These are phyloP conservation scores for Pythium monospermum DNA, from an alignment of 352 stramenopile species.

Conservation along the genomic window DNA sequence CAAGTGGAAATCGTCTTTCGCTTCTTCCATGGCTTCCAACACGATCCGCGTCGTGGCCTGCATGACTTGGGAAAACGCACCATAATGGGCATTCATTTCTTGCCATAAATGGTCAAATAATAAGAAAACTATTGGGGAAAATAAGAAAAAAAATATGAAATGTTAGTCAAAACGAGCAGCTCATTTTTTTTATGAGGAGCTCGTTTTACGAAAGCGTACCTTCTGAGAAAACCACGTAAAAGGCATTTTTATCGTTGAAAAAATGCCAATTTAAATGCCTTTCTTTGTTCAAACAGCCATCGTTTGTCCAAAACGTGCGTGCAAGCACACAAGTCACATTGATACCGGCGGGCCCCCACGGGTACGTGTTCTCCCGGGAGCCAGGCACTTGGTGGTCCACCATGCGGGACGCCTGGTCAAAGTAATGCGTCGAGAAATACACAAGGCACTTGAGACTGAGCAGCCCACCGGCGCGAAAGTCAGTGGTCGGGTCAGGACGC, in stretches of 20 bases:
- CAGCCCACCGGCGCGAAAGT: conserved; percentile 79
- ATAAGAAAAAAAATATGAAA: not conserved
- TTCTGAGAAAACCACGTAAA: conserved; percentile 69
- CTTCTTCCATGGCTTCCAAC: conserved; percentile 65
- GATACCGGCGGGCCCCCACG: conserved; percentile 78
- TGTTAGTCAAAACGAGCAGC: not conserved
- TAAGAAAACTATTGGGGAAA: conserved; percentile 48
- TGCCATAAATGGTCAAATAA: conserved; percentile 83
- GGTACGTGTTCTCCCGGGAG: conserved; percentile 78
- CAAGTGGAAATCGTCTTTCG: conserved; percentile 54
- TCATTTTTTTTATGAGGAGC: too few species aligned
- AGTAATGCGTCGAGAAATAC: conserved; percentile 73
- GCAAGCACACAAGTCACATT: conserved; percentile 84
- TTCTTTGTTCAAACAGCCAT: conserved; percentile 60
- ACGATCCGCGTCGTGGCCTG: conserved; percentile 67
- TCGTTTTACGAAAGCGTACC: not conserved
- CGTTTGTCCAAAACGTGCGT: conserved; percentile 75
- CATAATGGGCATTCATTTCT: conserved; percentile 84
- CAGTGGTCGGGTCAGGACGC: conserved; percentile 76
- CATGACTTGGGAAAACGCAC: conserved; percentile 81
- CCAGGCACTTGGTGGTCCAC: conserved; percentile 71
- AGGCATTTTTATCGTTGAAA: conserved; percentile 60
- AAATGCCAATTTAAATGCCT: conserved; percentile 63
- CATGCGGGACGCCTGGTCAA: conserved; percentile 65
- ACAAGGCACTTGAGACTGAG: conserved; percentile 76